These are phyloP conservation scores for Coniophora puteana DNA, from an alignment of 1,284 basidiomycete genomes.

Conservation along the genomic window DNA sequence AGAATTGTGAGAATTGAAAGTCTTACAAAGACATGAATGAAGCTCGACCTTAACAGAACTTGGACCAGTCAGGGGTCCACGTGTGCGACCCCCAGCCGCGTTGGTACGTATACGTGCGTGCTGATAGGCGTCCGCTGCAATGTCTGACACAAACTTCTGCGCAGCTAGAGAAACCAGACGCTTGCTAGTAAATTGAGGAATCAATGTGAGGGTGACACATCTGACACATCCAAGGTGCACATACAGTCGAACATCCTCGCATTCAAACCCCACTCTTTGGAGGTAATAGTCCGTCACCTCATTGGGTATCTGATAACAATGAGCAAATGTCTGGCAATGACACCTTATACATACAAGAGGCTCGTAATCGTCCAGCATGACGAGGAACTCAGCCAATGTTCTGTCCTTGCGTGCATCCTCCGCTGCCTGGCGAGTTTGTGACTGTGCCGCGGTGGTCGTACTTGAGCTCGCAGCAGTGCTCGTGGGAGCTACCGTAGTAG, in stretches of 20 bases:
- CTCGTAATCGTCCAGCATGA: slow-evolving; percentile 96
- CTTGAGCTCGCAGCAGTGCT: slow-evolving; percentile 11
- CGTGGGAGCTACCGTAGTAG: slow-evolving; percentile 15
- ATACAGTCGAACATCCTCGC: slow-evolving; percentile 91
- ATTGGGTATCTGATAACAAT: slow-evolving; percentile 82
- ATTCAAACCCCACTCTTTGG: slow-evolving; percentile 95
- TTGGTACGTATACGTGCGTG: slow-evolving; percentile 94
- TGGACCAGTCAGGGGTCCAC: slow-evolving; percentile 50
- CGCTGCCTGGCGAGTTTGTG: slow-evolving; percentile 62
- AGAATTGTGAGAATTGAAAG: slow-evolving; percentile 7
- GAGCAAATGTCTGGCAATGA: not conserved
- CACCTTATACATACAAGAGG: slow-evolving; percentile 66
- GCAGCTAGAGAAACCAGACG: slow-evolving; percentile 93
- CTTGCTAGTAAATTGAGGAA: slow-evolving; percentile 54
- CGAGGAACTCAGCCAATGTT: slow-evolving; percentile 90
- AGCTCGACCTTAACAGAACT: slow-evolving; percentile 59
- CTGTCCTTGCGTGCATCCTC: slow-evolving; percentile 87
- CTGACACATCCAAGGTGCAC: slow-evolving; percentile 22
- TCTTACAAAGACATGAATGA: not conserved
- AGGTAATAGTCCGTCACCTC: slow-evolving; percentile 99
- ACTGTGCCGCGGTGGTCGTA: slow-evolving; percentile 19
- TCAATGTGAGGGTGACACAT: slow-evolving; percentile 3
- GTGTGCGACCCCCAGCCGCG: slow-evolving; percentile 63
- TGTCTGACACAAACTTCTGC: slow-evolving; percentile 98
- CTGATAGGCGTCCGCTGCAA: slow-evolving; percentile 95